Percentiles rank a stretch among this genome's conserved stretches.
Evolutionary conservation across 2,329 filamentous ascomycete genomes (phyloP).

Genomic region (Aspergillus niger): DNA sequence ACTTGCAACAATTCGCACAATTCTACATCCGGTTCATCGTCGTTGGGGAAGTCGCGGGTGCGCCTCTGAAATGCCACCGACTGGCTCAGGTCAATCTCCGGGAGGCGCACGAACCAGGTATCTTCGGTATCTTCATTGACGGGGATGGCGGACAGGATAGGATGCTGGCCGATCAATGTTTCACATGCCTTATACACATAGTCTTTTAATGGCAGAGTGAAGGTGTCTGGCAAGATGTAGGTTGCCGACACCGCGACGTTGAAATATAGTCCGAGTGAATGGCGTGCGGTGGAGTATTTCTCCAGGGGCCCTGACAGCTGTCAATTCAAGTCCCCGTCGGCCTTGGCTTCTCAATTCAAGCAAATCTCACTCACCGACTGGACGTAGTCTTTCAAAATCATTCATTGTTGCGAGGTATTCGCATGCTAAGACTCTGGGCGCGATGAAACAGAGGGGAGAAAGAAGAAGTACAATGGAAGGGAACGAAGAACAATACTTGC

Average conservation of each 20-base stretch:
- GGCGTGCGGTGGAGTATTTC: slow-evolving; percentile 47
- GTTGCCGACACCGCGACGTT: slow-evolving; percentile 47
- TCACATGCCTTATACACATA: slow-evolving; percentile 42
- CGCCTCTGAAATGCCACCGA: slow-evolving; percentile 41
- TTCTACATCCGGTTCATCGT: slow-evolving; percentile 39
- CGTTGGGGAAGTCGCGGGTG: slow-evolving; percentile 11
- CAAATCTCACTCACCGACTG: slow-evolving; percentile 29
- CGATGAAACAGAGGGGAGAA: no score
- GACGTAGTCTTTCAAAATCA: slow-evolving; percentile 43
- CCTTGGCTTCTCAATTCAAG: not conserved
- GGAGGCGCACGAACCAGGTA: slow-evolving; percentile 49
- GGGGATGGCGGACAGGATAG: slow-evolving; percentile 47
- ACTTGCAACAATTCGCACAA: slow-evolving; percentile 44
- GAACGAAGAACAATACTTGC: no score
- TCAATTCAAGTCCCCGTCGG: not conserved
- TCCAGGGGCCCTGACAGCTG: slow-evolving; percentile 44
- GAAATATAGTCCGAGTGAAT: slow-evolving; percentile 47
- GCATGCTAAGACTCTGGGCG: no score
- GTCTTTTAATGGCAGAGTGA: slow-evolving; percentile 27
- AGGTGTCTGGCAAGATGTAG: slow-evolving; percentile 35
- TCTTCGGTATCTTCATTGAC: slow-evolving; percentile 43
- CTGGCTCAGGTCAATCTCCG: slow-evolving; percentile 44
- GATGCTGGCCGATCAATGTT: slow-evolving; percentile 43
- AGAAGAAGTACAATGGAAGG: no score
- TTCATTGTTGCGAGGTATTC: slow-evolving; percentile 36